Percentiles rank a stretch among this genome's conserved stretches.
phyloP scores from a whole-genome alignment of 108 stramenopile genomes.

The Thalassiosira profunda region DNA sequence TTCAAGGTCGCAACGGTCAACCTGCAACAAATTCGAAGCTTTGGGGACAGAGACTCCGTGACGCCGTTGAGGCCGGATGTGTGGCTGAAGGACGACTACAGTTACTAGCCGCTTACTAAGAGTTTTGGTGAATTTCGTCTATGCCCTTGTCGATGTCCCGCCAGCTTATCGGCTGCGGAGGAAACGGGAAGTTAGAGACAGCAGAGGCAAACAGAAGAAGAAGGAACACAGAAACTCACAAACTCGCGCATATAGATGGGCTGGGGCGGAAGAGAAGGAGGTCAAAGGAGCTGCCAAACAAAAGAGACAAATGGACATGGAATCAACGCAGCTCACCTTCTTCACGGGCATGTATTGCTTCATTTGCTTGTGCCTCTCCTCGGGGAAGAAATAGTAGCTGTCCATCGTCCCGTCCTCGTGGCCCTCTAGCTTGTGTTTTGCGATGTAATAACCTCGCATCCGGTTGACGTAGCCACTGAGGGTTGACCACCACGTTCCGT shows the following conservation, averaged over 20 bases:
- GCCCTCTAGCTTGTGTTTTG: conserved; percentile 60
- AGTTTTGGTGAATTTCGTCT: conserved; percentile 11
- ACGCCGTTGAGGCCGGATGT: conserved; percentile 40
- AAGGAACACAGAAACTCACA: too few relatives aligned
- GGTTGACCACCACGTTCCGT: conserved; percentile 83
- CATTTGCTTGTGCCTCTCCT: conserved; percentile 61
- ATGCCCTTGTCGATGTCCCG: conserved; percentile 74
- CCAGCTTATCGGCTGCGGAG: conserved; percentile 91
- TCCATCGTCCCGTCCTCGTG: conserved; percentile 67
- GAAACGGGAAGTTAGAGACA: too few relatives aligned
- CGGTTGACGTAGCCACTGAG: conserved; percentile 89
- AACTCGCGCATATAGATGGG: conserved; percentile 89
- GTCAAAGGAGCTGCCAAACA: too few relatives aligned
- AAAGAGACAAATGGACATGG: too few relatives aligned
- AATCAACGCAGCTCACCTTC: too few relatives aligned
- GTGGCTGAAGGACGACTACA: conserved; percentile 46
- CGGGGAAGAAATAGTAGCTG: conserved; percentile 63
- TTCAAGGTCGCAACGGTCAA: conserved; percentile 42
- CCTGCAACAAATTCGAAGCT: conserved; percentile 17
- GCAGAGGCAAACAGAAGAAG: too few relatives aligned
- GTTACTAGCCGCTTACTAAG: neutral
- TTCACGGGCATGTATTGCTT: conserved; percentile 68
- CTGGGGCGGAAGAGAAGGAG: too few relatives aligned
- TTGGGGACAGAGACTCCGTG: conserved; percentile 19
- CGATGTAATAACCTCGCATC: conserved; percentile 77